phyloP scores from a whole-genome alignment of 1,139 yeast genomes.

The Diutina sp. region DNA sequence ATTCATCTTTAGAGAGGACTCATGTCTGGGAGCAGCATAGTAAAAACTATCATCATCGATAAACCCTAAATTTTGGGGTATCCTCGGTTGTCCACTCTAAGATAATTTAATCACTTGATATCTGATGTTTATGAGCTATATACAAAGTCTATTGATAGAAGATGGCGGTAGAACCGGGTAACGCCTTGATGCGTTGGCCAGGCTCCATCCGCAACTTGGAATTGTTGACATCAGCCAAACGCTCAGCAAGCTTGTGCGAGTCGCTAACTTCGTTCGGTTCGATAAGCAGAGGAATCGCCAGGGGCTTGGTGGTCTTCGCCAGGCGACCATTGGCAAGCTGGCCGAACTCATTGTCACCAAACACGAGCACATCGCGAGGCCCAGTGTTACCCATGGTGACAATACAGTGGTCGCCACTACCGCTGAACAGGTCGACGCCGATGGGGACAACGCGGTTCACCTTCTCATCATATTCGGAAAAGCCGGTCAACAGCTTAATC shows the following conservation, averaged over 20 bases:
- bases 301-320: conserved; percentile 46
- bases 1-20: no score
- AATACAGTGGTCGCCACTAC: conserved; percentile 57
- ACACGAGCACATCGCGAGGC: conserved; percentile 46
- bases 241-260: background rate
- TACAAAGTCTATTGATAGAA: background rate
- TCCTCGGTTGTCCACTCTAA: no score
- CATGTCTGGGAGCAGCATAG: no score
- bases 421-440: conserved; percentile 37
- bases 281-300: conserved; percentile 37
- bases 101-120: no score
- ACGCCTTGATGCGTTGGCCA: background rate
- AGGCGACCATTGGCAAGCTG: conserved; percentile 79
- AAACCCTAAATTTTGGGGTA: no score
- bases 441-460: conserved; percentile 22
- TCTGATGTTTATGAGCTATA: background rate
- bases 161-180: background rate
- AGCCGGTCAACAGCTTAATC: conserved; percentile 36
- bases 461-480: conserved; percentile 29
- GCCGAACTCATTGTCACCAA: conserved; percentile 79
- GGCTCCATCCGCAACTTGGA: background rate
- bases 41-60: no score
- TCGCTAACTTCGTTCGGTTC: conserved; percentile 32
- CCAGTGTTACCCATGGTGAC: conserved; percentile 42
- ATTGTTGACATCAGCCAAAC: background rate